Evolutionary conservation across 345 rosid genomes (phyloP).

Genomic region (Chamaenerion angustifolium): DNA sequence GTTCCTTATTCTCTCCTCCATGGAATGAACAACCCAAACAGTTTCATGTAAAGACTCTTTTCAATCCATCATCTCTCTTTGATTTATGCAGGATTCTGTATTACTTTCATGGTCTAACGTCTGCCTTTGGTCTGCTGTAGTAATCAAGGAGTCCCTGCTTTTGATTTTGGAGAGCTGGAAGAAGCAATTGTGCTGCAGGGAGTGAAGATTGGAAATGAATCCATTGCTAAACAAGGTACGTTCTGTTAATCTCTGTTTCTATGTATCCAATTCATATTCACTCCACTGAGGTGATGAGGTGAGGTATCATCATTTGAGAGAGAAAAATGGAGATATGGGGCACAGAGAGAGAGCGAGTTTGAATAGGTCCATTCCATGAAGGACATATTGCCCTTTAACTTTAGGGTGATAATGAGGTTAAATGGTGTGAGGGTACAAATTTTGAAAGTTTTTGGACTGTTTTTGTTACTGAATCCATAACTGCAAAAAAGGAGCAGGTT

Average conservation of each 20-base stretch:
- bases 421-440: conserved; percentile 62
- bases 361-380: no score
- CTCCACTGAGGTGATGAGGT: conserved; percentile 32
- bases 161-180: conserved; percentile 96
- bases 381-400: no score
- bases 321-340: conserved; percentile 12
- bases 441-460: conserved; percentile 17
- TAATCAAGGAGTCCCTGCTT: conserved; percentile 66
- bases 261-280: conserved; percentile 6
- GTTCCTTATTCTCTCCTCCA: conserved; percentile 55
- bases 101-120: conserved; percentile 5
- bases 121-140: conserved; percentile 17
- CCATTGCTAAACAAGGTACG: conserved; percentile 36
- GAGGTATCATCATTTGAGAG: conserved; percentile 32
- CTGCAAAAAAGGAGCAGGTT: conserved; percentile 17
- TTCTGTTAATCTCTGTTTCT: conserved; percentile 17
- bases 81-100: no score
- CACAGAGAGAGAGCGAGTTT: conserved; percentile 19
- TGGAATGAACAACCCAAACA: conserved; percentile 50
- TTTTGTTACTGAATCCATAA: conserved; percentile 23
- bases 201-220: conserved; percentile 60
- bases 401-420: no score
- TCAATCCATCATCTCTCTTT: background rate
- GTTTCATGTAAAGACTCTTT: conserved; percentile 46
- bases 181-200: conserved; percentile 95